Evolutionary conservation across 2,329 filamentous ascomycete genomes (phyloP).

Genomic region (Xylaria multiplex): DNA sequence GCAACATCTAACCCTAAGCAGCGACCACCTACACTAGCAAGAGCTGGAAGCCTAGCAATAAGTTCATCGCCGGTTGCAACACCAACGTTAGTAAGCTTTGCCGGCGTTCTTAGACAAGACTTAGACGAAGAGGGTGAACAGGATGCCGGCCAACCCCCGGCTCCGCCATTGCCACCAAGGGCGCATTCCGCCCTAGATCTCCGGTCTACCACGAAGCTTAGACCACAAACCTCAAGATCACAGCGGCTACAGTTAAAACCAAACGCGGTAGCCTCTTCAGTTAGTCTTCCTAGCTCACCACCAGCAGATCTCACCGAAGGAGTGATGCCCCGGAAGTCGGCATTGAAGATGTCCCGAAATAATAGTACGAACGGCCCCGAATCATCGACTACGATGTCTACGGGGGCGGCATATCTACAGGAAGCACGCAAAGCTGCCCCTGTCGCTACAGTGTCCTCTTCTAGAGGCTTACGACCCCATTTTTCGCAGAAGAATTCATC

Average conservation of each 20-base stretch:
- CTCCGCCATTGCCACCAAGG: constrained; percentile 37
- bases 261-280: constrained; percentile 39
- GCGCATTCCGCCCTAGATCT: constrained; percentile 47
- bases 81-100: constrained; percentile 41
- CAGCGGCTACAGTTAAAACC: constrained; percentile 51
- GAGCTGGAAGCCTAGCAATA: constrained; percentile 19
- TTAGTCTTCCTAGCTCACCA: constrained; percentile 45
- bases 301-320: constrained; percentile 43
- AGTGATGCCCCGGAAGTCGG: constrained; percentile 43
- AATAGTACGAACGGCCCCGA: constrained; percentile 43
- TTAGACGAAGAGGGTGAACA: constrained; percentile 32
- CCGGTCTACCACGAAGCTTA: constrained; percentile 46
- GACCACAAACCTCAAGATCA: constrained; percentile 53
- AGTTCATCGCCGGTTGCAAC: constrained; percentile 39
- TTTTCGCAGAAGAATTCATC: constrained; percentile 43
- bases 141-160: constrained; percentile 21
- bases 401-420: constrained; percentile 50
- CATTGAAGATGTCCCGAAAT: constrained; percentile 44
- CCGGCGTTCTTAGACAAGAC: constrained; percentile 38
- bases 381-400: constrained; percentile 38
- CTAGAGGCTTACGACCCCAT: constrained; percentile 45
- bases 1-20: constrained; percentile 44
- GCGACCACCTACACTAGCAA: constrained; percentile 23
- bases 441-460: constrained; percentile 39
- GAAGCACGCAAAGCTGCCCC: constrained; percentile 51